These are phyloP conservation scores for Kuraishia cidri DNA, from an alignment of 805 yeast species.

Conservation along the genomic window DNA sequence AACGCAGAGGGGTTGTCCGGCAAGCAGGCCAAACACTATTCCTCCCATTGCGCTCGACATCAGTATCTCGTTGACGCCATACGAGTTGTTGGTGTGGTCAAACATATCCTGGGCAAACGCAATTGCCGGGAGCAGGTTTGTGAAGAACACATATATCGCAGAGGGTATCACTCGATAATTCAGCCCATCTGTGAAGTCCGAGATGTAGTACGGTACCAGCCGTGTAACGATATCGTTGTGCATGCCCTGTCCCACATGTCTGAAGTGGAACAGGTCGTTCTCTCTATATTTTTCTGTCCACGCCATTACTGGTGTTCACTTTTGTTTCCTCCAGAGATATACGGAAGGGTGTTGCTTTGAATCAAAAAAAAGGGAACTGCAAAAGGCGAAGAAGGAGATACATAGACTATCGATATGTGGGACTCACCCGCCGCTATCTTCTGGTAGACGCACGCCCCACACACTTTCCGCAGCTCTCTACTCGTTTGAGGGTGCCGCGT, in stretches of 20 bases:
- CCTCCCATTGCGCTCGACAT: conserved; percentile 85
- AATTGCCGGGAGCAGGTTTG: conserved; percentile 84
- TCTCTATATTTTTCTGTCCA: conserved; percentile 5
- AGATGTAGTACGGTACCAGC: conserved; percentile 51
- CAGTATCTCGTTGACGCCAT: conserved; percentile 88
- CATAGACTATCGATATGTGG: too few species aligned
- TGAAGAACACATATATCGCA: conserved; percentile 75
- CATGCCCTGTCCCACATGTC: conserved; percentile 39
- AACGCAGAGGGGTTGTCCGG: conserved; percentile 89
- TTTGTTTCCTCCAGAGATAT: too few species aligned
- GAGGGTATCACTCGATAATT: conserved; percentile 87
- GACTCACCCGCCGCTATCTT: too few species aligned
- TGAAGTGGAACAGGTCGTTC: conserved; percentile 12
- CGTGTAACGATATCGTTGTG: conserved; percentile 39
- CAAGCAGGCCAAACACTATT: conserved; percentile 71
- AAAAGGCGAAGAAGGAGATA: too few species aligned
- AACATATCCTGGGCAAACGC: conserved; percentile 98
- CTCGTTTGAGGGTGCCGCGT: too few species aligned
- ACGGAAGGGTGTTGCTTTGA: too few species aligned
- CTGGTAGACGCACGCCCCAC: too few species aligned
- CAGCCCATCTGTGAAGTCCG: conserved; percentile 79
- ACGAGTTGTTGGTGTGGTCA: conserved; percentile 77
- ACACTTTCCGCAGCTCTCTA: too few species aligned
- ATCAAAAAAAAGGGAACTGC: too few species aligned
- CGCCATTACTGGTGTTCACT: too few species aligned